These are phyloP conservation scores for Rubus idaeus DNA, from an alignment of 306 rosid species.

Conservation along the genomic window DNA sequence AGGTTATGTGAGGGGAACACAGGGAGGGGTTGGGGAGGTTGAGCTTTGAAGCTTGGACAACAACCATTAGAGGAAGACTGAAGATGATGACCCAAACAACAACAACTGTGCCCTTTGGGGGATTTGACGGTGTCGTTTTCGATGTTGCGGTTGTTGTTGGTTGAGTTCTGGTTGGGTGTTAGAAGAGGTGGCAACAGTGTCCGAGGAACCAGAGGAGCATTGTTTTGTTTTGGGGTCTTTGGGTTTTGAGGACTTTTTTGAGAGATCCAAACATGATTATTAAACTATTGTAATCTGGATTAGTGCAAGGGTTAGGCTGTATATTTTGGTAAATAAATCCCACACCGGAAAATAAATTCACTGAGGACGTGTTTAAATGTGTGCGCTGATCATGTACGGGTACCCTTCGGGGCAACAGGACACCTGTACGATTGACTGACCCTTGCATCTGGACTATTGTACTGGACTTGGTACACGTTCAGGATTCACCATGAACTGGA, in stretches of 20 bases:
- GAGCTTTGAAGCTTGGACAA: slow-evolving; percentile 50
- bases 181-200: not conserved
- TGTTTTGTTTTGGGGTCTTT: not conserved
- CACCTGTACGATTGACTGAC: too few relatives aligned
- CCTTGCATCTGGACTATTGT: too few relatives aligned
- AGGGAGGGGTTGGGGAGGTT: slow-evolving; percentile 49
- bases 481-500: too few relatives aligned
- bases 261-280: slow-evolving; percentile 2
- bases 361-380: too few relatives aligned
- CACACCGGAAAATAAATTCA: too few relatives aligned
- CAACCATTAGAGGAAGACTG: slow-evolving; percentile 43
- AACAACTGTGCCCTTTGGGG: not conserved
- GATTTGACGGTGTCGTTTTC: not conserved
- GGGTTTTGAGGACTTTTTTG: not conserved
- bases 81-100: too few relatives aligned
- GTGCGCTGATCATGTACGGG: too few relatives aligned
- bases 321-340: too few relatives aligned
- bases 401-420: too few relatives aligned
- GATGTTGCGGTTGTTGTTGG: not conserved
- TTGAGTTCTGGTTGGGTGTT: not conserved
- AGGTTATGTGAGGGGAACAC: slow-evolving; percentile 49
- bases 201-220: slow-evolving; percentile 2
- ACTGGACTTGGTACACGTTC: too few relatives aligned
- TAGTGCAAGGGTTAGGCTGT: too few relatives aligned
- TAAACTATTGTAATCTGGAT: not conserved